A percentile compares a stretch with the other conserved stretches of the same genome.
Evolutionary conservation across 148 eudicot genomes (phyloP).

Genomic region (Dianthus caryophyllus): DNA sequence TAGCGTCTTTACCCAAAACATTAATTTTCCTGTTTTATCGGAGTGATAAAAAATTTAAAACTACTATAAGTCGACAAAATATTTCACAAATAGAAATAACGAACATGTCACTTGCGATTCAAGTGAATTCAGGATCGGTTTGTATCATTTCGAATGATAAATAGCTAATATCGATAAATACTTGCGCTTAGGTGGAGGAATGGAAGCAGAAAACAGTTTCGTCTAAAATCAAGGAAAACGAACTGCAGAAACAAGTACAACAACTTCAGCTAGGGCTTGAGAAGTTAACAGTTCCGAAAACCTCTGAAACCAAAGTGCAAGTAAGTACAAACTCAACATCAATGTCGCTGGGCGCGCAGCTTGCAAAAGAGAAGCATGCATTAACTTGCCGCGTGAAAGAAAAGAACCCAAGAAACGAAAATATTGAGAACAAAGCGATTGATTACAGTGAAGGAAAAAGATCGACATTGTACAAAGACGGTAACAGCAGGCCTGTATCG

Average conservation of each 20-base stretch:
- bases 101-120: too few species aligned
- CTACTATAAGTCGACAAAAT: neutral
- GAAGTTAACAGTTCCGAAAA: constrained; percentile 26
- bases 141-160: too few species aligned
- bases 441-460: constrained; percentile 26
- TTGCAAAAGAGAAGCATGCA: constrained; percentile 59
- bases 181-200: constrained; percentile 48
- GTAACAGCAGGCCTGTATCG: constrained; percentile 19
- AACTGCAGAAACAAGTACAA: constrained; percentile 41
- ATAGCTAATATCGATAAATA: constrained; percentile 6
- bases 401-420: constrained; percentile 25
- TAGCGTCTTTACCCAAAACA: neutral
- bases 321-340: constrained; percentile 22
- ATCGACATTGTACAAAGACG: constrained; percentile 20
- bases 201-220: constrained; percentile 60
- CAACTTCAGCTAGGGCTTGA: constrained; percentile 38
- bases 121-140: too few species aligned
- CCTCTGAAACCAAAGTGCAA: constrained; percentile 16
- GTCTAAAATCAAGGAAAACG: constrained; percentile 43
- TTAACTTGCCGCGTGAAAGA: constrained; percentile 46
- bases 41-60: too few species aligned
- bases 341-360: constrained; percentile 51
- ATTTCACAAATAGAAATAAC: neutral
- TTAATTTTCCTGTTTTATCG: neutral
- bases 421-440: constrained; percentile 19